Evolutionary conservation across 495 filamentous ascomycete species (phyloP), one percentile per base, ranked within the genome.

Genomic region (Amorphotheca resinae): DNA sequence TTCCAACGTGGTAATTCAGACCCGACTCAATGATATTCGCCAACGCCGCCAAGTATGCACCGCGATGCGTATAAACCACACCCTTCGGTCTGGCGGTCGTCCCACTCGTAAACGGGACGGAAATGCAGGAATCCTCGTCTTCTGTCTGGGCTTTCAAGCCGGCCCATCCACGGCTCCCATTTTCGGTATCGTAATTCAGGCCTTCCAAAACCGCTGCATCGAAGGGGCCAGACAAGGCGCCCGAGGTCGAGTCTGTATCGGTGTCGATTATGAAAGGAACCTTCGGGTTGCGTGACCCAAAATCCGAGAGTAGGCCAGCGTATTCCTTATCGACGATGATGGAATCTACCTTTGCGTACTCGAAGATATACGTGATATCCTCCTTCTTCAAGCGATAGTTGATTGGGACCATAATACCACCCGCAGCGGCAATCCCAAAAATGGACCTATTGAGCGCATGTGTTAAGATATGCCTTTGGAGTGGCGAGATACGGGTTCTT

Each of bases 1-100:
- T 63, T 12, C 77, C 80, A 0, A 57, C 59, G 40, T 76, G 64
- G 31, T 66, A 71, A 58, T 91, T 94, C 30, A 98, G 65, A 0
- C 84, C 82, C 8, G 82, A 85, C 60, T 98, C 91, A 33, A 96
- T 74, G 4, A 95, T 62, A 59, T 96, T 96, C 1, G 62, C 89
- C 41, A 95, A 48, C 0, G 87, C 69, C 0, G 84, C 91, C 7
- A 98, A 67, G 58, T 98, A 98, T 11, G 72, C 74, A 12, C 87
- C 82, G 30, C 91, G 73, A 60, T 95, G 81, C 3, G 87, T 96
- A 55, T 79, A 95, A 41, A 93, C 80, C 2, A 95, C 91, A 21
- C 93, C 91, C 59, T 98, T 98, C 1, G 91, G 91, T 30, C 69
- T 73, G 8, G 87, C 84, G 2, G 91, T 98, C 9, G 91, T 98